phyloP scores from a whole-genome alignment of 2,329 filamentous ascomycete genomes.

The Phoma sp. region DNA sequence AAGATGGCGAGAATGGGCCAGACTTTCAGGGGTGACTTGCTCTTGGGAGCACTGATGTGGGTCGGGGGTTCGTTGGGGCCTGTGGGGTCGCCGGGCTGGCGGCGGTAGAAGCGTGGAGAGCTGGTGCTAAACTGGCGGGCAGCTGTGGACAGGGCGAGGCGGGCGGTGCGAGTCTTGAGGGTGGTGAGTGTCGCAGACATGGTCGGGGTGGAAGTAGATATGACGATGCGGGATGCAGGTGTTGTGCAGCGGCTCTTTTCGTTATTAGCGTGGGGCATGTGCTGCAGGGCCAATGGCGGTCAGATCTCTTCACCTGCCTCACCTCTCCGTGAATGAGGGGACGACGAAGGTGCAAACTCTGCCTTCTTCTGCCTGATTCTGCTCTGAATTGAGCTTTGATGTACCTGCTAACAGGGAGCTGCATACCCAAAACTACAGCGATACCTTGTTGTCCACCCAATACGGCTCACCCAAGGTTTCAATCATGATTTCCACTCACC shows the following conservation, averaged over 20 bases:
- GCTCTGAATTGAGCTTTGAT: constrained; percentile 1
- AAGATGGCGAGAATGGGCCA: constrained; percentile 59
- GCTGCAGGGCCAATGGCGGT: constrained; percentile 11
- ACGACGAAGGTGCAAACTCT: constrained; percentile 3
- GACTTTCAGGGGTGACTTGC: constrained; percentile 51
- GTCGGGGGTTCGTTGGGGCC: constrained; percentile 49
- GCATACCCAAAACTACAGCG: not conserved
- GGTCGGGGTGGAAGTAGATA: constrained; percentile 33
- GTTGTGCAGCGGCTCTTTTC: constrained; percentile 34
- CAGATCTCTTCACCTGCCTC: constrained; percentile 1
- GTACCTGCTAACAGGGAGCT: not conserved
- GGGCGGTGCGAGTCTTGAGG: constrained; percentile 22
- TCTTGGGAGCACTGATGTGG: constrained; percentile 42
- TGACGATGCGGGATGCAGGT: constrained; percentile 33
- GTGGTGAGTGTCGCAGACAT: constrained; percentile 39
- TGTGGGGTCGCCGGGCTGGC: constrained; percentile 45
- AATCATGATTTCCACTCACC: not conserved
- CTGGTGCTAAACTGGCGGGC: constrained; percentile 38
- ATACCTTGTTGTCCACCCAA: not conserved
- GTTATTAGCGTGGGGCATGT: constrained; percentile 30
- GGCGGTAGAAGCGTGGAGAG: constrained; percentile 34
- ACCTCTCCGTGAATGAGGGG: constrained; percentile 1
- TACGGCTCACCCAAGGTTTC: not conserved
- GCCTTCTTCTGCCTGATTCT: constrained; percentile 2
- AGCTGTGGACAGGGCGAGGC: constrained; percentile 15